Evolutionary conservation across 1,139 yeast genomes (phyloP).

Genomic region (Hemisphaericaspora xylofermentans): DNA sequence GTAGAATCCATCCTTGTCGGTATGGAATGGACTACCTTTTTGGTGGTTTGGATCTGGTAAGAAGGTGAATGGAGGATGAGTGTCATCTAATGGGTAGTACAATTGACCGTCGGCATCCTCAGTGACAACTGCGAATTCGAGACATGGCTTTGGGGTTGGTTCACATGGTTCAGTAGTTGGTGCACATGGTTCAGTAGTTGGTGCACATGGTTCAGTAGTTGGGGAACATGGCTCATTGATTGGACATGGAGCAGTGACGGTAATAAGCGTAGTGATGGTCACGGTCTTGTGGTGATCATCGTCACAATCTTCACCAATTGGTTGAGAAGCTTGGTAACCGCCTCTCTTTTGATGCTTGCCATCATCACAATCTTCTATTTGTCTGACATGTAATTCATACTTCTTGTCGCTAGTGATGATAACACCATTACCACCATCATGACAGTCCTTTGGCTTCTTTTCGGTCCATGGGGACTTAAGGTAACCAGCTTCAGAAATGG

Average conservation of each 20-base stretch:
- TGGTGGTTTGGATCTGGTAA: conserved; percentile 1
- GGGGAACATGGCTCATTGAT: too few species aligned
- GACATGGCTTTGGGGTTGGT: conserved; percentile 10
- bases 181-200: conserved; percentile 8
- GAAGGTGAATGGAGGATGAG: background rate
- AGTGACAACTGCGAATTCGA: conserved; percentile 1
- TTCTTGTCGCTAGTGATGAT: conserved; percentile 45
- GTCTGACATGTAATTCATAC: conserved; percentile 13
- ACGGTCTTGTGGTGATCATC: too few species aligned
- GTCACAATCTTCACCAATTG: too few species aligned
- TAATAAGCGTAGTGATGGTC: too few species aligned
- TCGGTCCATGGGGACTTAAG: conserved; percentile 12
- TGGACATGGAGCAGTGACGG: too few species aligned
- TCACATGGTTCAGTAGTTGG: conserved; percentile 4
- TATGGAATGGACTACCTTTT: background rate
- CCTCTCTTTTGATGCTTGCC: conserved; percentile 13
- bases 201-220: too few species aligned
- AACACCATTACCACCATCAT: conserved; percentile 21
- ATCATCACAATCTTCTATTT: background rate
- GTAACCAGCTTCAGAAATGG: conserved; percentile 28
- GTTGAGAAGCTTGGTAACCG: too few species aligned
- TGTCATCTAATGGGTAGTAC: conserved; percentile 1
- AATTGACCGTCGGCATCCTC: conserved; percentile 4
- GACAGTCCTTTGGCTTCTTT: conserved; percentile 17
- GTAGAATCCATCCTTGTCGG: conserved; percentile 1